A percentile compares a stretch with the other conserved stretches of the same genome.
Evolutionary conservation across 192 early-diverging fungal species (phyloP).

Genomic region (Rhizophagus clarus): DNA sequence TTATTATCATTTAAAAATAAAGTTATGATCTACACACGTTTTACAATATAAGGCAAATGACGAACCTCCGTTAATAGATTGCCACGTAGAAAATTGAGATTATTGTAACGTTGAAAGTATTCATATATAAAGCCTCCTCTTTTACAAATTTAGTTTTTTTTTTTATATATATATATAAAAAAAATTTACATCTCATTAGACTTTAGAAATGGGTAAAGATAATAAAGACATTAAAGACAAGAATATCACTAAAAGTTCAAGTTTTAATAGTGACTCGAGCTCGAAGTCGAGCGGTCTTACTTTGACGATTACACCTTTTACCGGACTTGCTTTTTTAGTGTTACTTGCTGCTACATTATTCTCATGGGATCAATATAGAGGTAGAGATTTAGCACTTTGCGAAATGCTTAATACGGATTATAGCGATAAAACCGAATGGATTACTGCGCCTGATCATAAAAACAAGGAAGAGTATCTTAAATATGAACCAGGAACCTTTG

Average conservation of each 20-base stretch:
- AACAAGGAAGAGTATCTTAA: neutral
- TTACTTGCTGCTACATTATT: neutral
- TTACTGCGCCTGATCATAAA: neutral
- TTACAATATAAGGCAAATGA: neutral
- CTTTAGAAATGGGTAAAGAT: neutral
- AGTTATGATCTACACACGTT: neutral
- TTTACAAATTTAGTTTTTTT: neutral
- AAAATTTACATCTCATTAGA: neutral
- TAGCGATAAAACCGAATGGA: neutral
- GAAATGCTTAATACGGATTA: neutral
- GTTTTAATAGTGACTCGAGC: too few species aligned
- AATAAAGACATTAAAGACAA: too few species aligned
- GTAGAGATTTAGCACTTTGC: neutral
- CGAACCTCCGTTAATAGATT: neutral
- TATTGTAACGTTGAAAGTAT: neutral
- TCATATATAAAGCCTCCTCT: neutral
- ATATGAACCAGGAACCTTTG: conserved; percentile 25
- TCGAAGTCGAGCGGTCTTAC: neutral
- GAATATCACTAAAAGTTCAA: neutral
- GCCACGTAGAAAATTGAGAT: neutral
- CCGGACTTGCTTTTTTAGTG: neutral
- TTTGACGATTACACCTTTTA: neutral
- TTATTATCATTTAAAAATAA: neutral
- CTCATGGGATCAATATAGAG: neutral
- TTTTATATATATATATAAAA: neutral